Base-by-base conservation (phyloP, 2,329 filamentous ascomycete genomes). In the Epichloe bromicola region DNA sequence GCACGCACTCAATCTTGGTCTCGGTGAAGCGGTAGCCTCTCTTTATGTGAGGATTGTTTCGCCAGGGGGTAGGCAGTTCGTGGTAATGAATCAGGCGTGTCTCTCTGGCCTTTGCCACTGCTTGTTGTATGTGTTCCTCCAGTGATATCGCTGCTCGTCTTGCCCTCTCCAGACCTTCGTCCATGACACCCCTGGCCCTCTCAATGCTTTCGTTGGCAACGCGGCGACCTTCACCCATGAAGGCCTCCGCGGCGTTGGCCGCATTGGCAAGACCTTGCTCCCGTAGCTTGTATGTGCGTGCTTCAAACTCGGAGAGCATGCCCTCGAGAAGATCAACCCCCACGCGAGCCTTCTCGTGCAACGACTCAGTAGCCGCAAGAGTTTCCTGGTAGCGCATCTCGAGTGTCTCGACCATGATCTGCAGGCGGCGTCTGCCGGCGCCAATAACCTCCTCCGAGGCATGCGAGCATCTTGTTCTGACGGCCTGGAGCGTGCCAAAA, bases 1-100 rank as follows among this genome's bases (percentile, higher is more conserved):
- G 79, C 48, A 97, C 74, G 65, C 91, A 97, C 59, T 91, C 91
- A 51, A 91, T 73, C 67, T 95, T 95, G 53, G 87, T 89, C 61
- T 95, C 88, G 54, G 82, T 86, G 72, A 98, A 98, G 48, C 93
- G 90, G 66, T 98, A 98, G 17, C 93, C 93, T 50, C 80, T 81
- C 48, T 83, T 74, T 63, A 98, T 97, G 68, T 98, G 88, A 2
- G 90, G 89, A 68, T 98, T 98, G 62, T 95, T 85, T 54, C 86
- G 80, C 93, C 93, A 98, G 0, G 93, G 93, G 38, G 85, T 74
- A 1, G 93, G 93, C 5, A 98, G 75, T 61, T 96, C 89, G 45
- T 95, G 82, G 69, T 97, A 98, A 54, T 79, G 78, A 58, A 98
- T 85, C 14, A 96, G 75, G 46, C 90, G 88, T 47, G 88, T 78